phyloP scores from a whole-genome alignment of 495 filamentous ascomycete genomes.

The Penicillium egyptiacum region DNA sequence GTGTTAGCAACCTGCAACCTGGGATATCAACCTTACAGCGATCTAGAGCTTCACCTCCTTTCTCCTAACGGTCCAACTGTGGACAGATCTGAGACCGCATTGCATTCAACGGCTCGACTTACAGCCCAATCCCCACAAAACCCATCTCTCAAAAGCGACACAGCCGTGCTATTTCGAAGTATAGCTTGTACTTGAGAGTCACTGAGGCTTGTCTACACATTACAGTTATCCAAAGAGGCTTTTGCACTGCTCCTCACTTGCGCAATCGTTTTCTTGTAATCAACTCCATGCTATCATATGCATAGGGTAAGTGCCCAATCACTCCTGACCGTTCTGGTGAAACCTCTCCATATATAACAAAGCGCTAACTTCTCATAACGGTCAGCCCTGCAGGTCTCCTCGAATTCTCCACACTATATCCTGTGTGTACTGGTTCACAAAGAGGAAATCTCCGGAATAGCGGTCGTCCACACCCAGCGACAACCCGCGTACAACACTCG shows the following conservation, averaged over 20 bases:
- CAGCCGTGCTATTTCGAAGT: not conserved
- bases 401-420: conserved; percentile 18
- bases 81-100: conserved; percentile 28
- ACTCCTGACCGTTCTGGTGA: conserved; percentile 16
- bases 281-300: not conserved
- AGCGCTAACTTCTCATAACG: conserved; percentile 16
- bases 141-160: not conserved
- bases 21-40: not conserved
- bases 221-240: not conserved
- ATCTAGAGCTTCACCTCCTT: not conserved
- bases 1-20: not conserved
- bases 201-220: not conserved
- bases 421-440: conserved; percentile 21
- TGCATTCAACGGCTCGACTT: conserved; percentile 23
- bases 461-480: conserved; percentile 31
- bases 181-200: not conserved
- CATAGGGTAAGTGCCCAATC: conserved; percentile 15
- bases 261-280: not conserved
- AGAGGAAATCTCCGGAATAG: conserved; percentile 12
- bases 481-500: conserved; percentile 32
- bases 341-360: conserved; percentile 32
- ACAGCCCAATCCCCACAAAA: not conserved
- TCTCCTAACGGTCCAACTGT: not conserved
- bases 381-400: conserved; percentile 34
- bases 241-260: not conserved